Evolutionary conservation across 441 rosid species (phyloP), one percentile per base, ranked within the genome.

Genomic region (Francoa sonchifolia): DNA sequence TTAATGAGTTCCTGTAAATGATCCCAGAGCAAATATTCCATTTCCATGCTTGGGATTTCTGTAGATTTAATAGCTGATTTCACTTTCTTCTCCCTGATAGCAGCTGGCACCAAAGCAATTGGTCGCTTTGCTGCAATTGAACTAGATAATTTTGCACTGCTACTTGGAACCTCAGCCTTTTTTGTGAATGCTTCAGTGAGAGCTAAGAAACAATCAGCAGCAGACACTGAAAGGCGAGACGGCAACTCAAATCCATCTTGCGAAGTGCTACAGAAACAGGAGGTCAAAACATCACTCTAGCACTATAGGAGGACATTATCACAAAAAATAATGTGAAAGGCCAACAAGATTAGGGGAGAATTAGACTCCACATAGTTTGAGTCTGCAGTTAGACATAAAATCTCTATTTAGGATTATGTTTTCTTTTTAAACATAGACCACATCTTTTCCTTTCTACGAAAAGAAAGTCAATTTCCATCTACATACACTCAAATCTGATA

Each of bases 201-300:
- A 30, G 95, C 60, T 52, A 88, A 59, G 36, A 74, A 63, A 50
- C 97, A 88, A 65, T 88, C 97, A 44, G 97, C 94, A 69, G 94
- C 97, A 39, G 82, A 64, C 43, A 84, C 48, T 44, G 95, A 52
- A 31, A 88, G 95, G 46, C 95, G 88, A 42, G 90, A 78, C 3
- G 97, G 95, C 59, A 88, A 63, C 74, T 81, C 95, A 55, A 61
- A 67, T 42, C 89, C 86, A 65, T 70, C 83, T 69, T 72, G 81
- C 62, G 71, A 55, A 66, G 56, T 46, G 70, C 97, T 84, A 62
- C 42, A 65, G 25, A 61, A 50, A 34, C 33, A 39, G 44, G 34
- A 47, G 29, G 19, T 12, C 21, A 39, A 34, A n/a, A 30, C 14
- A 14, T 13, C 3, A 5, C 28, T 19, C 6, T 4, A 19, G n/a